Evolutionary conservation across 768 basidiomycete genomes (phyloP), one percentile per base, ranked within the genome.

Genomic region (Calvatia gigantea): DNA sequence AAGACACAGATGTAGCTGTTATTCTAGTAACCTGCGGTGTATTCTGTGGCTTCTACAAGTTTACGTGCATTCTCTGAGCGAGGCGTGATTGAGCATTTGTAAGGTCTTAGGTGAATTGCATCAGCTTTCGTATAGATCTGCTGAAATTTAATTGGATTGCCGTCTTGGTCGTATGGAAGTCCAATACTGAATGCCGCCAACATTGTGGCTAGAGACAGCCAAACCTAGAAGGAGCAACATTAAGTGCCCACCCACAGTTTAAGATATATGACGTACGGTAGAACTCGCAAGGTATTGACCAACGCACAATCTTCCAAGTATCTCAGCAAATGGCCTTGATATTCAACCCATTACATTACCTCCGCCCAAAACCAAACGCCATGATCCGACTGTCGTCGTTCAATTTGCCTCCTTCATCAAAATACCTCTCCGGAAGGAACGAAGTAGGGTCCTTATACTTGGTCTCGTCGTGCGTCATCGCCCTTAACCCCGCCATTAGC

Each of bases 401-500:
- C 54, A 64, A n/a, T 55, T 48, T 57, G 51, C 64, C 51, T 42
- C 51, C 53, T 21, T 51, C 37, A 11, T 54, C 58, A 23, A 69
- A 51, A 49, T 67, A 73, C 17, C 72, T 66, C 45, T 74, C 72
- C 8, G 72, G 71, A 21, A 61, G 56, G 58, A 74, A 74, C 9
- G 35, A 41, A n/a, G 67, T 58, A 12, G 73, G 70, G 29, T 74
- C 63, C 2, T 65, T 64, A 53, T 66, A 74, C 21, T 60, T 50
- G 8, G 55, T 44, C 6, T 67, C 62, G 56, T 74, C 69, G 17
- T 64, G 69, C 14, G 69, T 61, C 47, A 73, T 72, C 25, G 65
- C 67, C 73, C 66, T 64, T 47, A 8, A 19, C 11, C 39, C 23
- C 7, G 28, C 33, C 6, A 35, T 43, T 23, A 23, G 6, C 9